A percentile compares a stretch with the other conserved stretches of the same genome.
These are phyloP conservation scores for Panellus pusillus DNA, from an alignment of 768 basidiomycete species.

Conservation along the genomic window DNA sequence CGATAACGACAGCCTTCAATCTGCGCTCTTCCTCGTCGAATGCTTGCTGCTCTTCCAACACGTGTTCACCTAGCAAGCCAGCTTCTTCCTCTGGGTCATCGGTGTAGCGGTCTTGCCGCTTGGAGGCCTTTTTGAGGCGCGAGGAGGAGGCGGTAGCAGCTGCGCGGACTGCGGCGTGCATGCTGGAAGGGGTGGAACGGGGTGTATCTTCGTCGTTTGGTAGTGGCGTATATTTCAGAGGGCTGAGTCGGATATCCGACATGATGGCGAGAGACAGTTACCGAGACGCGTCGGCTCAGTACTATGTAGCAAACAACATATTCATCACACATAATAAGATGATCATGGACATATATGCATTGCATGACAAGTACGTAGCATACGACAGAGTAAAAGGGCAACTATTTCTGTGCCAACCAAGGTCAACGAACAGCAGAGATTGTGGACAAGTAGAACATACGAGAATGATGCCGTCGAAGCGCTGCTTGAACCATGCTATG, in stretches of 20 bases:
- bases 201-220: slow-evolving; percentile 26
- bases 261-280: neutral
- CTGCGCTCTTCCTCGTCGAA: slow-evolving; percentile 32
- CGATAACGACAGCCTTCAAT: slow-evolving; percentile 17
- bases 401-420: slow-evolving; percentile 17
- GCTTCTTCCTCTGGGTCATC: slow-evolving; percentile 69
- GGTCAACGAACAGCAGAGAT: neutral
- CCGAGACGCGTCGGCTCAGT: no score
- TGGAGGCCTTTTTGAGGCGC: slow-evolving; percentile 36
- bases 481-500: slow-evolving; percentile 98
- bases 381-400: slow-evolving; percentile 6
- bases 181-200: slow-evolving; percentile 17
- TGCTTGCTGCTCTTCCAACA: slow-evolving; percentile 38
- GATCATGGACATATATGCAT: slow-evolving; percentile 17
- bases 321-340: neutral
- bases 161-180: slow-evolving; percentile 34
- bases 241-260: slow-evolving; percentile 19
- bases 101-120: slow-evolving; percentile 53
- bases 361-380: slow-evolving; percentile 19
- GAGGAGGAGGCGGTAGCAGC: slow-evolving; percentile 31
- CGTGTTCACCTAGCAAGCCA: slow-evolving; percentile 44
- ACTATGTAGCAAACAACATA: no score
- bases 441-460: slow-evolving; percentile 44
- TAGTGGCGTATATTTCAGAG: slow-evolving; percentile 21
- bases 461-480: slow-evolving; percentile 97